These are phyloP conservation scores for Aspergillus fijiensis DNA, from an alignment of 2,329 filamentous ascomycete species.

Conservation along the genomic window DNA sequence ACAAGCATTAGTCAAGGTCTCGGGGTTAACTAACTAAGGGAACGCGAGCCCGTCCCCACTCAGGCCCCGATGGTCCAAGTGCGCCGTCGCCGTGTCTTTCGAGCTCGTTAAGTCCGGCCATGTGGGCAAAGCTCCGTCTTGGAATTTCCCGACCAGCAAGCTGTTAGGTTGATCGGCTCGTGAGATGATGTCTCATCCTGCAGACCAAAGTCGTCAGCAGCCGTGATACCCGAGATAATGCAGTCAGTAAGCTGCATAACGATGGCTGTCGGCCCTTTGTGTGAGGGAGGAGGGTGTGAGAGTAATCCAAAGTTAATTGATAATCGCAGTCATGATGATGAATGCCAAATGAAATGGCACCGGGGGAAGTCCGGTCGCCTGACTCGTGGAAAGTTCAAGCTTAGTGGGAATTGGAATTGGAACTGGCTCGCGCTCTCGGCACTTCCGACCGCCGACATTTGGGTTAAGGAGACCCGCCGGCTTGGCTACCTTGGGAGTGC, in stretches of 20 bases:
- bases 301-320: no score
- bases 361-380: not conserved
- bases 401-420: no score
- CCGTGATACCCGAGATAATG: not conserved
- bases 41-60: no score
- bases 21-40: not conserved
- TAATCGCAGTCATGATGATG: not conserved
- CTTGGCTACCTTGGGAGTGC: no score
- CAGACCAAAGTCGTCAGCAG: not conserved
- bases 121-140: not conserved
- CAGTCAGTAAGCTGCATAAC: not conserved
- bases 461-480: no score
- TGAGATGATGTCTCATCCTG: not conserved
- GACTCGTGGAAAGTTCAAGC: not conserved
- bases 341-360: not conserved
- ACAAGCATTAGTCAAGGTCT: not conserved
- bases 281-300: no score
- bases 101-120: not conserved
- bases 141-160: not conserved
- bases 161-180: not conserved
- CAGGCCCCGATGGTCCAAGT: no score
- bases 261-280: no score
- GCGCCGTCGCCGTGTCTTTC: no score
- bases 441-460: not conserved
- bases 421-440: not conserved